These are phyloP conservation scores for Leishmania braziliensis DNA, from an alignment of 208 protist species.

Conservation along the genomic window DNA sequence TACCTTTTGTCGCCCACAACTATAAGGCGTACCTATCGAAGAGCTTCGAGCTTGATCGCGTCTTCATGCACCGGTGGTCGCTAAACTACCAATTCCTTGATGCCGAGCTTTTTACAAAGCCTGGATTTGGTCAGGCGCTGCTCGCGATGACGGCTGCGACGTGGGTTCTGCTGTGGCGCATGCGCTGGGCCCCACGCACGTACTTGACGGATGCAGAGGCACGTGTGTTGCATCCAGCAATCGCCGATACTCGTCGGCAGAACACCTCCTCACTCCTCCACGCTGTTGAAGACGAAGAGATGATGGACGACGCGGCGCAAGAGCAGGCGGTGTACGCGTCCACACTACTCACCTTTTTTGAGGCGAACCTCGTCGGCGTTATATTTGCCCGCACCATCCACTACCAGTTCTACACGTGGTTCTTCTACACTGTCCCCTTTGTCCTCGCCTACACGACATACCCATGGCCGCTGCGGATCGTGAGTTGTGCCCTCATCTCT, in stretches of 20 bases:
- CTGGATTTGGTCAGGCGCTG: slow-evolving; percentile 45
- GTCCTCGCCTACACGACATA: slow-evolving; percentile 48
- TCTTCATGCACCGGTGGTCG: slow-evolving; percentile 73
- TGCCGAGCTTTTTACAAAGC: slow-evolving; percentile 49
- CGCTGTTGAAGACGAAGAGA: slow-evolving; percentile 4
- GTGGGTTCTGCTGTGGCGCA: slow-evolving; percentile 63
- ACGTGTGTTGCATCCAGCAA: slow-evolving; percentile 10
- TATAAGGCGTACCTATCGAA: slow-evolving; percentile 49
- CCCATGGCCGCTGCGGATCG: slow-evolving; percentile 35
- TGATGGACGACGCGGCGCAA: slow-evolving; percentile 16
- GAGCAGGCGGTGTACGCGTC: slow-evolving; percentile 15
- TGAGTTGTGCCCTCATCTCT: slow-evolving; percentile 44
- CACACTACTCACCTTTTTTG: slow-evolving; percentile 82
- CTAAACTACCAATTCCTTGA: slow-evolving; percentile 84
- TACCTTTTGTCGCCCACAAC: slow-evolving; percentile 67
- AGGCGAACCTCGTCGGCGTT: slow-evolving; percentile 92
- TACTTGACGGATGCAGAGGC: slow-evolving; percentile 27
- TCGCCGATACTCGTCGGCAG: slow-evolving; percentile 14
- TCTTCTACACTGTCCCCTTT: slow-evolving; percentile 89
- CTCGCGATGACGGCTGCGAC: slow-evolving; percentile 46
- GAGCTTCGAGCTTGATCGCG: slow-evolving; percentile 69
- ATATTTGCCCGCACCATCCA: slow-evolving; percentile 88
- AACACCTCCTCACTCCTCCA: not conserved
- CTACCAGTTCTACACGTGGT: slow-evolving; percentile 95
- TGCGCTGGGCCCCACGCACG: slow-evolving; percentile 47